Evolutionary conservation across 257 asterid species (phyloP).

Genomic region (Przewalskia tangutica): DNA sequence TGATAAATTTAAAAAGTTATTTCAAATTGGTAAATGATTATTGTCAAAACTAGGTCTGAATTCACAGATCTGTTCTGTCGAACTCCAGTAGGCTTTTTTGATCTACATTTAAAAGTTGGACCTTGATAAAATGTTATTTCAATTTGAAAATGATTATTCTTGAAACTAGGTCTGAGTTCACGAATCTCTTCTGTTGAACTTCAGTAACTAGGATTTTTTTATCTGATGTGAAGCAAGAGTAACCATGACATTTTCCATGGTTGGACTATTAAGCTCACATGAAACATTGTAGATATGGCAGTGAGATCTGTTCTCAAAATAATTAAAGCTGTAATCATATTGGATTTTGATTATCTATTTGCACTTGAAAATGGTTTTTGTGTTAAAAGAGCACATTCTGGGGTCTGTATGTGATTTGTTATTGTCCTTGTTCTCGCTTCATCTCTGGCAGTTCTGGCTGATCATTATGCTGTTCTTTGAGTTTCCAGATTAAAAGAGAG

Average conservation of each 20-base stretch:
- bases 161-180: background rate
- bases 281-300: background rate
- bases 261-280: background rate
- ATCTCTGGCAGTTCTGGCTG: background rate
- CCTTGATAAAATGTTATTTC: background rate
- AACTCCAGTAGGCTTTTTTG: too few species aligned
- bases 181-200: background rate
- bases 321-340: background rate
- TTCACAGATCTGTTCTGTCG: background rate
- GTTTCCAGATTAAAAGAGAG: conserved; percentile 72
- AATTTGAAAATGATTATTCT: background rate
- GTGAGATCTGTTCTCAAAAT: background rate
- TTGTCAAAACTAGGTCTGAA: background rate
- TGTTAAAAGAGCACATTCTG: background rate
- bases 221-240: background rate
- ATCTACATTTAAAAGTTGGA: background rate
- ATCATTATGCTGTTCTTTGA: background rate
- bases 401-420: background rate
- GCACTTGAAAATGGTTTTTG: background rate
- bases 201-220: background rate
- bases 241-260: background rate
- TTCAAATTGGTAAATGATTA: background rate
- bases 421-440: background rate
- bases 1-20: background rate
- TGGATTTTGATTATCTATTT: background rate